These are phyloP conservation scores for Colletotrichum cuscutae DNA, from an alignment of 2,329 filamentous ascomycete genomes.

Conservation along the genomic window DNA sequence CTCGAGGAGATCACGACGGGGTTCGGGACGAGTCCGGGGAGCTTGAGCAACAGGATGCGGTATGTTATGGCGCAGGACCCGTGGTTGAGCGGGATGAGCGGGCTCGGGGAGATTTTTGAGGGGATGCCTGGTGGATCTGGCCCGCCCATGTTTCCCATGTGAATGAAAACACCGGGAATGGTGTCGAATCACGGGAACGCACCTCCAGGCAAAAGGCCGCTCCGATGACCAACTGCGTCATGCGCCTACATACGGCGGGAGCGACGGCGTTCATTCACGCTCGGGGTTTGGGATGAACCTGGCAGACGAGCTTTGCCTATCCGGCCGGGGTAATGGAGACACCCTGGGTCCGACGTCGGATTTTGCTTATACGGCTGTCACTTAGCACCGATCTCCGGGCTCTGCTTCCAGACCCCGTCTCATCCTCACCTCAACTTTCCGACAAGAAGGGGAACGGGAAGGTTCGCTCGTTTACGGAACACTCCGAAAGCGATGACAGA, in stretches of 20 bases:
- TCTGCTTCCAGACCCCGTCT: too few relatives aligned
- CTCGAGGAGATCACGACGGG: conserved; percentile 34
- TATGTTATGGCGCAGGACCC: conserved; percentile 50
- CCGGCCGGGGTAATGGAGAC: too few relatives aligned
- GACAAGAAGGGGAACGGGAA: too few relatives aligned
- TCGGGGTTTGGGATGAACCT: too few relatives aligned
- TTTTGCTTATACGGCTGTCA: too few relatives aligned
- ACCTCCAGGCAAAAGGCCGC: not conserved
- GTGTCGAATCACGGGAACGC: not conserved
- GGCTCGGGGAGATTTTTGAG: conserved; percentile 43
- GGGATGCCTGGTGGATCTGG: conserved; percentile 43
- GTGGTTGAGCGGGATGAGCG: conserved; percentile 51
- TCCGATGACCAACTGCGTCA: not conserved
- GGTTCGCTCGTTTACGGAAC: too few relatives aligned
- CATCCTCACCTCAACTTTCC: too few relatives aligned
- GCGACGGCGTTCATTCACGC: not conserved
- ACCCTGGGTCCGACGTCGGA: too few relatives aligned
- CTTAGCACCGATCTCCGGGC: too few relatives aligned
- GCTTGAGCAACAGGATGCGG: conserved; percentile 42
- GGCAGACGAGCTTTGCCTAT: too few relatives aligned
- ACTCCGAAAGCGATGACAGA: too few relatives aligned
- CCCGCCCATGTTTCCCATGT: conserved; percentile 48
- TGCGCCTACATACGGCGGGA: too few relatives aligned
- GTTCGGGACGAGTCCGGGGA: conserved; percentile 30
- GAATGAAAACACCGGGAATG: not conserved